Base-by-base conservation (phyloP, 352 stramenopile species). In the Thalassiosira mediterranea region DNA sequence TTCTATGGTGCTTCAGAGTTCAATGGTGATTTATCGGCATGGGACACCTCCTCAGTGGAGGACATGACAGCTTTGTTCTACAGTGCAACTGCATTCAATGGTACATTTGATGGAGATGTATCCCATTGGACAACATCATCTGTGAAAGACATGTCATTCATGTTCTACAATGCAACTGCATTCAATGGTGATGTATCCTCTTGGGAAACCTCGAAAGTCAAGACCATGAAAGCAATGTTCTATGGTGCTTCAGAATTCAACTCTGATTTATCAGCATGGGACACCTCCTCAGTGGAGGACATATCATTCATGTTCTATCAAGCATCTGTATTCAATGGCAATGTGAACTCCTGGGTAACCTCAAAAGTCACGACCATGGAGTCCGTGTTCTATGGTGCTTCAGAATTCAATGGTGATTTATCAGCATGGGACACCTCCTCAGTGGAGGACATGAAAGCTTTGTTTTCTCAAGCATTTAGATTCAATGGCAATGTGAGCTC, bases 61-160 rank as follows among this genome's bases (percentile, higher is more conserved):
- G 48, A 65, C 19, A 65, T 71, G 46, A 4, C 19, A 15, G 5
- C 21, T 40, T 62, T 69, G 60, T 69, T 69, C 40, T 44, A 44
- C 15, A 15, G 13, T 13, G 37, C 37, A 44, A 15, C 37, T 15
- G 8, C 37, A 15, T 44, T 44, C 15, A 44, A 44, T 44, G n/a
- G n/a, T n/a, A n/a, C n/a, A n/a, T n/a, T n/a, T n/a, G n/a, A n/a
- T n/a, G 8, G 15, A 44, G 37, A 44, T 44, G 15, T 44, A 15
- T 15, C 8, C 15, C 37, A 15, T 8, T 44, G 37, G 37, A 44
- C 8, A 8, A 15, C 15, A 25, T 37, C 19, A 7, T 37, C 19
- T 34, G 48, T 34, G 3, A 32, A 3, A 37, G 48, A 57, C 15
- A 57, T 57, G 48, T 21, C 5, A 26, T 11, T 11, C n/a, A 57